These are phyloP conservation scores for Jackrogersella multiformis DNA, from an alignment of 495 filamentous ascomycete species.

Conservation along the genomic window DNA sequence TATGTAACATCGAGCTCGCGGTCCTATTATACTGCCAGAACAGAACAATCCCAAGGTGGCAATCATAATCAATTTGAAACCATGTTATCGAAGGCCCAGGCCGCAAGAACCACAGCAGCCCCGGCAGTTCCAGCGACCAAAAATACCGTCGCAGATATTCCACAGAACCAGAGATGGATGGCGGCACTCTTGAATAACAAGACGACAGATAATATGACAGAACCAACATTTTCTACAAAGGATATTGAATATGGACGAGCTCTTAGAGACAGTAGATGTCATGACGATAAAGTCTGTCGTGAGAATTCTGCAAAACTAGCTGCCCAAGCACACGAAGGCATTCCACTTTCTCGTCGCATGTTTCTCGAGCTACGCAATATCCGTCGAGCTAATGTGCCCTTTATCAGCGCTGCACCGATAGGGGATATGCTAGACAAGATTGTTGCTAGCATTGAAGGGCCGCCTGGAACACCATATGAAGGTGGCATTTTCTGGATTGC, in stretches of 20 bases:
- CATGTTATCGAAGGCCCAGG: not conserved
- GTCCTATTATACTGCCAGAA: constrained; percentile 3
- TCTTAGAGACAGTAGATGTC: not conserved
- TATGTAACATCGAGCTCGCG: constrained; percentile 4
- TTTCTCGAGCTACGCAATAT: constrained; percentile 11
- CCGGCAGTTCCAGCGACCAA: not conserved
- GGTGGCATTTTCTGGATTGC: not conserved
- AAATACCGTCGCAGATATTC: not conserved
- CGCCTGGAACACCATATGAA: constrained; percentile 1
- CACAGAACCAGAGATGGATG: constrained; percentile 8
- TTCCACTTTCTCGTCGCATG: constrained; percentile 7
- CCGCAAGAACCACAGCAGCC: not conserved
- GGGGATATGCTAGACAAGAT: not conserved
- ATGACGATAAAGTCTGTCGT: not conserved
- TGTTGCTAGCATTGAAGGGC: not conserved
- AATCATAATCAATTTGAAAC: not conserved
- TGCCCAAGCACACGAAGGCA: not conserved
- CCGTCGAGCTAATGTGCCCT: not conserved
- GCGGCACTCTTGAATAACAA: not conserved
- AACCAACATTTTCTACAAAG: not conserved
- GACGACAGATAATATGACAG: not conserved
- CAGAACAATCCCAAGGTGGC: not conserved
- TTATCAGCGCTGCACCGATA: not conserved
- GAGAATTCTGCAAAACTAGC: not conserved
- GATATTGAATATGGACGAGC: constrained; percentile 1